Base-by-base conservation (phyloP, 2,329 filamentous ascomycete genomes). In the Pseudogymnoascus sp. region DNA sequence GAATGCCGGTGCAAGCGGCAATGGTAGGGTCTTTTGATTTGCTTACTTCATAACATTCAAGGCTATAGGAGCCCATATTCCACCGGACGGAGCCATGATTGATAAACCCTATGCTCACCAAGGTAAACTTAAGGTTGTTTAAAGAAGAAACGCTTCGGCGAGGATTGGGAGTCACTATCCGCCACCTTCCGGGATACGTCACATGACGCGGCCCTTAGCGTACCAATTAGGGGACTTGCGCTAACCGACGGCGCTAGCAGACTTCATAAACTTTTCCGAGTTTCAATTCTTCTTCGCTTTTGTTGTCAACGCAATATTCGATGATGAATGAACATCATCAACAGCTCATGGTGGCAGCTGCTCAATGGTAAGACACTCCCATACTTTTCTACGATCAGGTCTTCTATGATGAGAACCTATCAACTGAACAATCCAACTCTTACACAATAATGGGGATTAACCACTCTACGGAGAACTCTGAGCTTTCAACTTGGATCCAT, bases 351-450 rank as follows among this genome's bases (percentile, higher is more conserved):
- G 58, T 59, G 59, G 33, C 45, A 61, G 60, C 29, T 61, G 33
- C 42, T 35, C 27, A 59, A 61, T 58, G 45, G 60, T 61, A 61
- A 61, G 60, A 48, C 12, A 35, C 21, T 58, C 27, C 58, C 58
- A 55, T 39, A 59, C 63, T 60, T 65, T 58, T 62, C 42, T 40
- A 21, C n/a, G 12, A 61, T 59, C 61, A 52, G 60, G 61, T 64
- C 64, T 67, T 65, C 67, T 67, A 71, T 75, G 74, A 76, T 74
- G 74, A 76, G 69, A 73, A 60, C 65, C 65, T 71, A 69, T 68
- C 69, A 70, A 62, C 68, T 70, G 74, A 75, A 75, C 74, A 76
- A 75, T 76, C 74, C 74, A 76, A 76, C 74, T 75, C 74, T 73
- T 75, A 76, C 71, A 69, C 42, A 63, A 62, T 60, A 64, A 71